Evolutionary conservation across 2,329 filamentous ascomycete species (phyloP), one percentile per base, ranked within the genome.

Genomic region (Fusarium sarcochroum): DNA sequence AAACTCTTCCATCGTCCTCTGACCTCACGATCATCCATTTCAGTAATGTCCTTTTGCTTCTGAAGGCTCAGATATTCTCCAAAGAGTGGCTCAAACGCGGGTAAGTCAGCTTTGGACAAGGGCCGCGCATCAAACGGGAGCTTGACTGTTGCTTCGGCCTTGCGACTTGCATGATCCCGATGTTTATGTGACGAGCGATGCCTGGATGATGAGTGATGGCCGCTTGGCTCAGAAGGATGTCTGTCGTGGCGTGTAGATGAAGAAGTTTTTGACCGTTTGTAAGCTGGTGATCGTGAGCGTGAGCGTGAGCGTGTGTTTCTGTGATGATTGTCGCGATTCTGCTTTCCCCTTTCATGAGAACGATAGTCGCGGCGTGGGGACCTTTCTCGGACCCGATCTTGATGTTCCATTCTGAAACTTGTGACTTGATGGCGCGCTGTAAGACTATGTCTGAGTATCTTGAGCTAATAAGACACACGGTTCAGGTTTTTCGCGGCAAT

Each of bases 1-100:
- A 98, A 99, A 77, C 93, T 95, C 85, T 97, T 97, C 94, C 95
- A 99, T 56, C 95, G 84, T 2, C 94, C 94, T 68, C 86, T 91
- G 1, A 90, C 80, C 77, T 98, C 94, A n/a, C 87, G 86, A 66
- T 93, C 90, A 57, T 89, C 86, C 70, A 98, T 83, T 11, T 87
- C 85, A 18, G 89, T 84, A 2, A 97, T 81, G 53, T 90, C 81
- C 40, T 92, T 85, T 38, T 89, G 85, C 80, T 98, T 98, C 79
- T 98, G 95, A 34, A 97, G 87, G 72, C 94, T 92, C 25, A 98
- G 85, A 73, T 98, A 98, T 47, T 92, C 88, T 17, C 90, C 92
- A 67, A 98, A 93, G 61, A 98, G 83, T 1, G 91, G 87, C 64
- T 86, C 85, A 74, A 93, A 94, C 1, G 80, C 73, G 2, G 81